These are phyloP conservation scores for Nicotiana tabacum DNA, from an alignment of 257 asterid genomes.

Conservation along the genomic window DNA sequence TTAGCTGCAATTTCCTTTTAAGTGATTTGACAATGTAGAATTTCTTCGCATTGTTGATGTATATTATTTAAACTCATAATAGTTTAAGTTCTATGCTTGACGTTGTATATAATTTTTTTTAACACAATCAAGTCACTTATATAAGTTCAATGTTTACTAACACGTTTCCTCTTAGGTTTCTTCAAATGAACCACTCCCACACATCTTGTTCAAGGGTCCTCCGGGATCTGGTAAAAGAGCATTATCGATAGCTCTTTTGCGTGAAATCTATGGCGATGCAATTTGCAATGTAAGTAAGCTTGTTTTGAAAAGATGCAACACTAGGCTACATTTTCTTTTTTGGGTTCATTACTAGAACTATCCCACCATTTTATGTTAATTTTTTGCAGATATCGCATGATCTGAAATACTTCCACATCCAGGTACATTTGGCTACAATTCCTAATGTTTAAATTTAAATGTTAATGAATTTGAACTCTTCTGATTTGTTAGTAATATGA, in stretches of 20 bases:
- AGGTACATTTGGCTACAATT: conserved; percentile 19
- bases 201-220: conserved; percentile 61
- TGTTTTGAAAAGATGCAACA: no score
- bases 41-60: no score
- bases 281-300: conserved; percentile 49
- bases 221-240: conserved; percentile 75
- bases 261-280: conserved; percentile 57
- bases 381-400: conserved; percentile 67
- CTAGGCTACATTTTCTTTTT: not conserved
- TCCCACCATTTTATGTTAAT: not conserved
- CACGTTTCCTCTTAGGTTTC: conserved; percentile 24
- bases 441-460: not conserved
- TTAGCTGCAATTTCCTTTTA: no score
- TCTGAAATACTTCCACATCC: conserved; percentile 48
- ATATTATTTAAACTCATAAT: no score
- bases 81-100: no score
- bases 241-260: conserved; percentile 56
- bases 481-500: no score
- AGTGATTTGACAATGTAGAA: no score
- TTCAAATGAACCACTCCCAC: conserved; percentile 40
- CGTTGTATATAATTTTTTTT: no score
- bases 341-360: not conserved
- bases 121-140: not conserved
- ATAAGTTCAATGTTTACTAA: no score
- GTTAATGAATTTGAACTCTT: not conserved